phyloP scores from a whole-genome alignment of 1,139 yeast genomes.

The Protomyces pachydermus region DNA sequence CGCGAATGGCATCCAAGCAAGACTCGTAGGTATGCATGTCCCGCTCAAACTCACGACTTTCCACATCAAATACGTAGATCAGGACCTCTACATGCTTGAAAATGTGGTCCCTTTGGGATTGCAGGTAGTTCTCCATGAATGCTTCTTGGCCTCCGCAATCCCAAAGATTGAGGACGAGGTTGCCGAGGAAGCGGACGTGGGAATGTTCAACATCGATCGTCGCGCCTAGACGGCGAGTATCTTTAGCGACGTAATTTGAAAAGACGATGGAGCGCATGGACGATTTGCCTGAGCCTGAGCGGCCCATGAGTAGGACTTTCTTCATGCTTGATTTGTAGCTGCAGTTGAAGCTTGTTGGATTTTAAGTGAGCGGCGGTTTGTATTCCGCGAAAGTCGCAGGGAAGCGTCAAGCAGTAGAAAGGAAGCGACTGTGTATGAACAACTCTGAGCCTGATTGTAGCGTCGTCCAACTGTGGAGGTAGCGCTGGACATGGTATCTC shows the following conservation, averaged over 20 bases:
- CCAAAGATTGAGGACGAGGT: constrained; percentile 93
- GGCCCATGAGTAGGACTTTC: constrained; percentile 29
- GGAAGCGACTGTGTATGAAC: no score
- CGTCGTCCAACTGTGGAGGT: no score
- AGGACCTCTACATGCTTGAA: constrained; percentile 96
- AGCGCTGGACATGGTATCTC: no score
- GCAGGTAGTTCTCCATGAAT: constrained; percentile 88
- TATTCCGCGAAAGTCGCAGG: no score
- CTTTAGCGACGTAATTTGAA: constrained; percentile 90
- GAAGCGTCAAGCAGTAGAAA: no score
- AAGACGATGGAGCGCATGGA: constrained; percentile 96
- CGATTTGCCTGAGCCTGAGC: constrained; percentile 82
- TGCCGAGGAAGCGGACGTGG: constrained; percentile 83
- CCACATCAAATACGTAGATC: constrained; percentile 94
- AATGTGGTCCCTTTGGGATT: constrained; percentile 81
- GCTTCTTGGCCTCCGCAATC: constrained; percentile 98
- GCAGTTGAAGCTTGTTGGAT: no score
- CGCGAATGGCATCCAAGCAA: constrained; percentile 73
- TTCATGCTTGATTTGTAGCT: neutral
- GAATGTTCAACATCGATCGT: constrained; percentile 98
- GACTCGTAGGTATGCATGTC: constrained; percentile 89
- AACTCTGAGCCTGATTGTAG: no score
- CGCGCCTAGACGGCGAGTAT: constrained; percentile 90
- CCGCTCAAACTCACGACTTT: constrained; percentile 81
- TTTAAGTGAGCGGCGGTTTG: no score